Base-by-base conservation (phyloP, 108 stramenopile genomes). In the Chaetoceros tenuissimus region DNA sequence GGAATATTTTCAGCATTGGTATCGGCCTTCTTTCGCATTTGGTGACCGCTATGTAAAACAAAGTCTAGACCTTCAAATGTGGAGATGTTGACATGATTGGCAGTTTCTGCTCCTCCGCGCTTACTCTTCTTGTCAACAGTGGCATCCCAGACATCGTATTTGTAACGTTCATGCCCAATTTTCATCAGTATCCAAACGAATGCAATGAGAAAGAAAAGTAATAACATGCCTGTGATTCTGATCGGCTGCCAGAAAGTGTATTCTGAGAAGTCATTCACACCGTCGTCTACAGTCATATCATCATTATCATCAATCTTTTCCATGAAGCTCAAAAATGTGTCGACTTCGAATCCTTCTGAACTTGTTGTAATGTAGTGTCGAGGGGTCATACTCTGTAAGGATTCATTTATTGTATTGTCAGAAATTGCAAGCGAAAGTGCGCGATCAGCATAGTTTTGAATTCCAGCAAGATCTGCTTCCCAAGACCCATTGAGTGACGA, bases 161-260 rank as follows among this genome's bases (percentile, higher is more conserved):
- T 40, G 13, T 40, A 40, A 40, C 34, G 34, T 40, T 40, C 34
- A 40, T 40, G 34, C 13, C 34, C 34, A 10, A 40, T 13, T 40
- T 40, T 40, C 13, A 40, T 40, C 34, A 40, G 13, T 13, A 40
- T 10, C 13, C 34, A 5, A 10, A 40, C 34, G 8, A 13, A 10
- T 13, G 13, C 5, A 13, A 40, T 10, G 5, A 40, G 13, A 40
- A 40, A 5, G 13, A 5, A 5, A 5, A 40, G 13, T 10, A 40
- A 10, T 5, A 40, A 5, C 5, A 40, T 43, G 16, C 22, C 19
- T 28, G 21, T 31, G 46, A 58, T 28, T 25, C 13, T 30, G 47
- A 56, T 55, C 48, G 62, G 18, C 47, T 57, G 34, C 34, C 34
- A 40, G 13, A 40, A 40, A 5, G 13, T 13, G 13, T 40, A 13